A percentile compares a stretch with the other conserved stretches of the same genome.
Conservation (phyloP, 1,284 basidiomycete species). For the Trichosporon inkin region DNA sequence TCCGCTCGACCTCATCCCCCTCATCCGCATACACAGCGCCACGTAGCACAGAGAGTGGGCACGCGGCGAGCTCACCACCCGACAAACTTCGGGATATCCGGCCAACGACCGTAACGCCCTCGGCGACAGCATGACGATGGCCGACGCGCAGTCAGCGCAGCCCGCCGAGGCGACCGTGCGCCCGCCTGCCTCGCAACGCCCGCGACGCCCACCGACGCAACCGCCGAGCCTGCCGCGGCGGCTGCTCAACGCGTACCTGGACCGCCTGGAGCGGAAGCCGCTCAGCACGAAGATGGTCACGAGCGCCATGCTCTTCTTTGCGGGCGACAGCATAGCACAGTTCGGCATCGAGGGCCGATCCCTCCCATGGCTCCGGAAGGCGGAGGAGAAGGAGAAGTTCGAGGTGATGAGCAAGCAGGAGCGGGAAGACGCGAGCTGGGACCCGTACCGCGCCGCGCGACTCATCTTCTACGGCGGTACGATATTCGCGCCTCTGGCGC, state of each 20-base stretch:
- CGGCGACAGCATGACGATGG: too few relatives aligned
- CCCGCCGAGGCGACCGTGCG: not conserved
- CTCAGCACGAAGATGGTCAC: conserved; percentile 26
- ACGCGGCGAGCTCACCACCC: too few relatives aligned
- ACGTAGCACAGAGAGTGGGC: too few relatives aligned
- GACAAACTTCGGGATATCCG: too few relatives aligned
- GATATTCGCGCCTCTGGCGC: conserved; percentile 23
- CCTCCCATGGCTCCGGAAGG: not conserved
- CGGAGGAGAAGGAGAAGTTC: not conserved
- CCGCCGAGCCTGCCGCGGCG: not conserved
- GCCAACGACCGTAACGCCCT: too few relatives aligned
- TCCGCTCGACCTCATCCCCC: too few relatives aligned
- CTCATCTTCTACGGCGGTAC: conserved; percentile 19
- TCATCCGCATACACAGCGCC: too few relatives aligned
- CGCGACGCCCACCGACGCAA: not conserved
- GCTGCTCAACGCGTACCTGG: conserved; percentile 9
- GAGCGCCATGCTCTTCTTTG: conserved; percentile 12
- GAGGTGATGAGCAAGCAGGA: not conserved
- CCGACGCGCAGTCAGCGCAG: too few relatives aligned
- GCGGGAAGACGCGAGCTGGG: conserved; percentile 7
- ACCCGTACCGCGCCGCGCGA: conserved; percentile 12
- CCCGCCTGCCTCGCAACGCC: not conserved
- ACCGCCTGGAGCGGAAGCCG: conserved; percentile 9
- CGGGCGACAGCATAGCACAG: conserved; percentile 24
- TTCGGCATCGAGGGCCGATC: conserved; percentile 23